Conservation (phyloP, 441 rosid genomes). For the Metrosideros polymorpha region DNA sequence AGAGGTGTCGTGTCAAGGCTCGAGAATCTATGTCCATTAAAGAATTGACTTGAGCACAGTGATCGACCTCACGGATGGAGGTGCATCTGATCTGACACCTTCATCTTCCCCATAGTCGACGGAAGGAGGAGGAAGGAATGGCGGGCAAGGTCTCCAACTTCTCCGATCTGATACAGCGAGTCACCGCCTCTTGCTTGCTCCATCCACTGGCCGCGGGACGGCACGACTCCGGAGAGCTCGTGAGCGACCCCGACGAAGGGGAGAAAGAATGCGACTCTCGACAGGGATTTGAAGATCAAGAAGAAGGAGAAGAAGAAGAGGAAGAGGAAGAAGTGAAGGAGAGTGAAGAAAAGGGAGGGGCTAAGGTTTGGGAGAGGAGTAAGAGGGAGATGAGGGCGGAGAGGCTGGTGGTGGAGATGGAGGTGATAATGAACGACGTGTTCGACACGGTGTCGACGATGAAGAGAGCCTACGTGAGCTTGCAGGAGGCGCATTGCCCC, state of each 20-base stretch:
- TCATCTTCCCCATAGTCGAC: background rate
- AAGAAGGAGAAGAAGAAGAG: slow-evolving; percentile 9
- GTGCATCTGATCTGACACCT: background rate
- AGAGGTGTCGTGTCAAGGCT: background rate
- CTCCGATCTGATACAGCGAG: slow-evolving; percentile 85
- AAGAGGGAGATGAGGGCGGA: slow-evolving; percentile 19
- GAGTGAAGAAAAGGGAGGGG: background rate
- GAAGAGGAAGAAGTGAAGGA: slow-evolving; percentile 5
- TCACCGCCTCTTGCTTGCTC: slow-evolving; percentile 81
- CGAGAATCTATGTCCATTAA: background rate
- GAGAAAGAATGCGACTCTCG: slow-evolving; percentile 7
- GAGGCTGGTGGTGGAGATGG: slow-evolving; percentile 50
- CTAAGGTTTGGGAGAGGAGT: background rate
- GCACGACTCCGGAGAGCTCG: slow-evolving; percentile 23
- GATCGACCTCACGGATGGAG: background rate
- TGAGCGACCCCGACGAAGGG: slow-evolving; percentile 2
- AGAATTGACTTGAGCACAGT: background rate
- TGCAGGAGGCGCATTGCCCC: slow-evolving; percentile 90
- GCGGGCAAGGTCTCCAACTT: slow-evolving; percentile 62
- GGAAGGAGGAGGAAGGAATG: slow-evolving; percentile 39
- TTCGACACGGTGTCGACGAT: slow-evolving; percentile 63
- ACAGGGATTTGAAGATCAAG: background rate
- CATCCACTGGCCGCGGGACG: slow-evolving; percentile 71
- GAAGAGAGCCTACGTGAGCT: slow-evolving; percentile 65
- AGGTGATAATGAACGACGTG: slow-evolving; percentile 54